Base-by-base conservation (phyloP, 441 rosid genomes). In the Adansonia rubrostipa region DNA sequence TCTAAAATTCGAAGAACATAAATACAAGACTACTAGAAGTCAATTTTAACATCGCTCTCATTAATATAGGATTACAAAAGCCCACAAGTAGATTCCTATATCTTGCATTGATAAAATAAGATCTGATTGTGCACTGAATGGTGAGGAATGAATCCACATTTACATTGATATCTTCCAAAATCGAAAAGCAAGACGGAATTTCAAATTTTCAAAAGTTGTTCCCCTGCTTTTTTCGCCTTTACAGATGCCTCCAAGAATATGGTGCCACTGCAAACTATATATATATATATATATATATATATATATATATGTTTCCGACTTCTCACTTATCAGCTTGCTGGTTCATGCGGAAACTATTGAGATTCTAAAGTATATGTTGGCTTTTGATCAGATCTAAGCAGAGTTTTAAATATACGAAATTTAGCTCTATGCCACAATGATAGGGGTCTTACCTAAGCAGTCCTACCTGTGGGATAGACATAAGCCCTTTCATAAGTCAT, bases 191-290 rank as follows among this genome's bases (percentile, higher is more conserved):
- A 63, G 44, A 14, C 33, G 8, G 36, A 33, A 63, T 19, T 63
- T 63, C 20, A 51, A 64, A 5, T 8, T 58, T 9, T 7, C 33
- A 14, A 20, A 33, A 60, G 22, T n/a, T 60, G 13, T 48, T 28
- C 48, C 67, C 45, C 58, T 53, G 68, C 77, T 61, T 77, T 78
- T 56, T n/a, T 54, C 61, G 24, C 36, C 44, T 72, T 24, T 68
- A 40, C 11, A 65, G 79, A 80, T 78, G 62, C 79, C 79, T 76
- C 81, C 76, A 73, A 82, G 80, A 85, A 80, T 73, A 74, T 65
- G 78, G 80, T 54, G 70, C 40, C 40, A 61, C 6, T 22, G 36
- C 4, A 20, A 36, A 0, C 3, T 36, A 36, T 36, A 36, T 36
- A 56, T 6, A 56, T 1, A 22, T 10, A 24, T 24, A 24, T 24